These are phyloP conservation scores for Polychytrium aggregatum DNA, from an alignment of 192 early-diverging fungal genomes.

Conservation along the genomic window DNA sequence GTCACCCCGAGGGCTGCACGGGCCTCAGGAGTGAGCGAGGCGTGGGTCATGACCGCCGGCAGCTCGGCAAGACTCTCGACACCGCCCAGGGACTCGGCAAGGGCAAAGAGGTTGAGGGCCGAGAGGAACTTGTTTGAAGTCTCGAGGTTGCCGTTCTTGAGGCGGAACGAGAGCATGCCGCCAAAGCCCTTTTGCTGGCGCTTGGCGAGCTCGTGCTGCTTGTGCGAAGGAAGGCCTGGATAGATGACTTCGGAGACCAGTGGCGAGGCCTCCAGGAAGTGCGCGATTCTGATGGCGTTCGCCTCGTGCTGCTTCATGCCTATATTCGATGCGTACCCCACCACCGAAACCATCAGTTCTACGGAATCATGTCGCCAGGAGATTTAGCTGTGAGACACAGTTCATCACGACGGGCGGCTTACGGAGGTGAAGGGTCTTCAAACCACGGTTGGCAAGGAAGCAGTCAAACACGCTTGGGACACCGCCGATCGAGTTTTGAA, in stretches of 20 bases:
- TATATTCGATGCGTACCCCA: too few relatives aligned
- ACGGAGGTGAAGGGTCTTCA: constrained; percentile 92
- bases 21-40: constrained; percentile 75
- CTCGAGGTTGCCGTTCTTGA: constrained; percentile 62
- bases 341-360: neutral
- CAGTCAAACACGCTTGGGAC: constrained; percentile 96
- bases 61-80: constrained; percentile 92
- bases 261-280: constrained; percentile 55
- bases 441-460: constrained; percentile 85
- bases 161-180: constrained; percentile 92
- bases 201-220: constrained; percentile 83
- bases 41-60: constrained; percentile 95
- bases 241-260: constrained; percentile 82
- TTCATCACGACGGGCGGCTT: constrained; percentile 7
- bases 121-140: constrained; percentile 78
- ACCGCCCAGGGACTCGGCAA: constrained; percentile 94
- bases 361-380: neutral
- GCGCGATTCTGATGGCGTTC: constrained; percentile 78
- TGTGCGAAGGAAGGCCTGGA: constrained; percentile 83
- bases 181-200: constrained; percentile 86
- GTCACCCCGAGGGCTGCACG: constrained; percentile 77
- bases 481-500: constrained; percentile 96
- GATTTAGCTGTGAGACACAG: neutral
- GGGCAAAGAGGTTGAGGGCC: constrained; percentile 68
- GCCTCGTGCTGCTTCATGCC: constrained; percentile 76